These are phyloP conservation scores for Penicillium sp. DNA, from an alignment of 2,329 filamentous ascomycete species.

Conservation along the genomic window DNA sequence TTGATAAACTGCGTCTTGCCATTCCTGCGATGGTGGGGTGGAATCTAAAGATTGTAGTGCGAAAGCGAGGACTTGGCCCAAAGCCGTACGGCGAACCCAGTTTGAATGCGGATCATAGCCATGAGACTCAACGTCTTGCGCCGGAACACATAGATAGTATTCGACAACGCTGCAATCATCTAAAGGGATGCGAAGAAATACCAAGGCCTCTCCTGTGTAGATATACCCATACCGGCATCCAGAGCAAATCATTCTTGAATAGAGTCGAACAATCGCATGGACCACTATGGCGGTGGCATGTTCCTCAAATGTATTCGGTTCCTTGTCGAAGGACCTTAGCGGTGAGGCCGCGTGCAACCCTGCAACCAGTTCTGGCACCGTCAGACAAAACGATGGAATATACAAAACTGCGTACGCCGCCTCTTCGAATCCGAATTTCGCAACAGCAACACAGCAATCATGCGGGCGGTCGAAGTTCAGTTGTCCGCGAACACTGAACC, in stretches of 20 bases:
- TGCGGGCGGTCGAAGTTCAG: background rate
- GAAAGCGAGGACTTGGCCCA: slow-evolving; percentile 1
- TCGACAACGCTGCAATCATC: slow-evolving; percentile 23
- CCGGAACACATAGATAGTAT: slow-evolving; percentile 28
- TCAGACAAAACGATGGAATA: slow-evolving; percentile 31
- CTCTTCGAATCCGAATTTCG: background rate
- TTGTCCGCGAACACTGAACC: background rate
- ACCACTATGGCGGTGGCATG: slow-evolving; percentile 26
- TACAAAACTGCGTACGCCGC: slow-evolving; percentile 30
- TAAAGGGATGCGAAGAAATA: slow-evolving; percentile 31
- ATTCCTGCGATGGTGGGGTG: background rate
- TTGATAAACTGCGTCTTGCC: background rate
- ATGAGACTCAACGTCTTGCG: slow-evolving; percentile 24
- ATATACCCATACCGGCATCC: slow-evolving; percentile 31
- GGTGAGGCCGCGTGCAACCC: slow-evolving; percentile 29
- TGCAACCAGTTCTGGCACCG: slow-evolving; percentile 23
- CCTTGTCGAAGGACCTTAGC: slow-evolving; percentile 27
- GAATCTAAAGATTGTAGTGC: background rate
- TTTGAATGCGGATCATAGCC: background rate
- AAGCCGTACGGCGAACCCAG: slow-evolving; percentile 1
- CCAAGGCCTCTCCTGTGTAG: slow-evolving; percentile 32
- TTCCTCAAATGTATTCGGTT: slow-evolving; percentile 28
- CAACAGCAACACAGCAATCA: background rate
- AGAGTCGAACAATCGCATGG: slow-evolving; percentile 31
- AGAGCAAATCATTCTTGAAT: slow-evolving; percentile 31